A percentile compares a stretch with the other conserved stretches of the same genome.
These are phyloP conservation scores for Ophiocordyceps sinensis DNA, from an alignment of 2,329 filamentous ascomycete genomes.

Conservation along the genomic window DNA sequence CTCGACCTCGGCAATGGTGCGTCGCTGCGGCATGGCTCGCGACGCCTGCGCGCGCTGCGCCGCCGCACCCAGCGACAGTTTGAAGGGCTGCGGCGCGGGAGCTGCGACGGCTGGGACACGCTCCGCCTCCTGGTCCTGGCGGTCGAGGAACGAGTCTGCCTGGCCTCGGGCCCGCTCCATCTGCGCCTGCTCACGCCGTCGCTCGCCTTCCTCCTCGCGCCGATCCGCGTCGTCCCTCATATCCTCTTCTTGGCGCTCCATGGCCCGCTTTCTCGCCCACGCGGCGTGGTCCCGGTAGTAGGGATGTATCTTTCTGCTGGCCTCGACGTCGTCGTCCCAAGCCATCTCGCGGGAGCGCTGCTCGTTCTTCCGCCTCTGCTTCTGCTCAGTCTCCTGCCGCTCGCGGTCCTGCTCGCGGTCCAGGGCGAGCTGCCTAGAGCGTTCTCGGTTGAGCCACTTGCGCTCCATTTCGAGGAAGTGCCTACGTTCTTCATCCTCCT, in stretches of 20 bases:
- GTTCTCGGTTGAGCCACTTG: constrained; percentile 82
- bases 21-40: constrained; percentile 42
- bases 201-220: constrained; percentile 61
- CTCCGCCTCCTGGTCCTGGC: constrained; percentile 65
- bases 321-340: constrained; percentile 88
- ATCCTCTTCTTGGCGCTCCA: constrained; percentile 59
- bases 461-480: constrained; percentile 73
- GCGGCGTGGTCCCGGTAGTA: constrained; percentile 80
- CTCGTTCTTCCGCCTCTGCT: constrained; percentile 53
- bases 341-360: constrained; percentile 48
- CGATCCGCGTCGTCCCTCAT: constrained; percentile 73
- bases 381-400: constrained; percentile 53
- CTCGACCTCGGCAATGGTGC: constrained; percentile 87
- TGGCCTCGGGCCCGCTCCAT: constrained; percentile 67
- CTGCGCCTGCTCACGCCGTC: constrained; percentile 52
- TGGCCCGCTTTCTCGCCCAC: constrained; percentile 71
- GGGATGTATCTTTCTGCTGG: constrained; percentile 52
- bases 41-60: constrained; percentile 56
- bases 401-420: constrained; percentile 75
- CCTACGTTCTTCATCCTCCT: constrained; percentile 63
- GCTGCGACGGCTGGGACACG: constrained; percentile 23
- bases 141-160: constrained; percentile 82
- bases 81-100: constrained; percentile 64
- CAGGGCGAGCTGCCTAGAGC: constrained; percentile 67
- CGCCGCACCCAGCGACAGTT: constrained; percentile 79